Conservation (phyloP, 768 basidiomycete species). For the Naganishia antarctica region DNA sequence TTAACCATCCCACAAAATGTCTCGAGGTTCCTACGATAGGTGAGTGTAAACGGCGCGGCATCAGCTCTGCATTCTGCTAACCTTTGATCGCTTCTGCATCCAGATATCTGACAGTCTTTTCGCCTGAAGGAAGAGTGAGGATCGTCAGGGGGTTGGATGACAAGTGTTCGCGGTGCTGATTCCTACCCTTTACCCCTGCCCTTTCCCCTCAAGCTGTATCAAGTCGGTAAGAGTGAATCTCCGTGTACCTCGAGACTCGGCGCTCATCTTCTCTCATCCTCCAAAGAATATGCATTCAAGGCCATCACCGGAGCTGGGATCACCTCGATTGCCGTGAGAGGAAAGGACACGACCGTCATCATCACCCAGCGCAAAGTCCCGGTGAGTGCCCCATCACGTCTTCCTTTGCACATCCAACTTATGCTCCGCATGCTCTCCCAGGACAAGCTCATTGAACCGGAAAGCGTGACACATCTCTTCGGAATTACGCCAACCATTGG, state of each 20-base stretch:
- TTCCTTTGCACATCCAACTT: background rate
- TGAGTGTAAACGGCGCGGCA: background rate
- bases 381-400: constrained; percentile 60
- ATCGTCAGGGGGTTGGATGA: background rate
- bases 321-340: constrained; percentile 85
- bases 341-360: constrained; percentile 88
- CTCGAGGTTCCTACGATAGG: constrained; percentile 18
- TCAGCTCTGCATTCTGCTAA: background rate
- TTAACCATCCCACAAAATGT: background rate
- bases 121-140: constrained; percentile 69
- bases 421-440: constrained; percentile 44
- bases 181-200: background rate
- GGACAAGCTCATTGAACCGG: constrained; percentile 96
- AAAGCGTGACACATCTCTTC: constrained; percentile 89
- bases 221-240: constrained; percentile 79
- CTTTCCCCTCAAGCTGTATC: constrained; percentile 64
- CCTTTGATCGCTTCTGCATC: background rate
- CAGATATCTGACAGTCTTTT: constrained; percentile 92
- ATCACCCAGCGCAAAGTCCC: constrained; percentile 99
- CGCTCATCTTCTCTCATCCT: constrained; percentile 50
- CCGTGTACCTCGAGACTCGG: background rate
- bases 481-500: constrained; percentile 94
- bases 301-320: constrained; percentile 96
- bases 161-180: background rate
- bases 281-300: constrained; percentile 95